A percentile compares a stretch with the other conserved stretches of the same genome.
phyloP scores from a whole-genome alignment of 495 filamentous ascomycete genomes.

The Podospora pseudoanserina region DNA sequence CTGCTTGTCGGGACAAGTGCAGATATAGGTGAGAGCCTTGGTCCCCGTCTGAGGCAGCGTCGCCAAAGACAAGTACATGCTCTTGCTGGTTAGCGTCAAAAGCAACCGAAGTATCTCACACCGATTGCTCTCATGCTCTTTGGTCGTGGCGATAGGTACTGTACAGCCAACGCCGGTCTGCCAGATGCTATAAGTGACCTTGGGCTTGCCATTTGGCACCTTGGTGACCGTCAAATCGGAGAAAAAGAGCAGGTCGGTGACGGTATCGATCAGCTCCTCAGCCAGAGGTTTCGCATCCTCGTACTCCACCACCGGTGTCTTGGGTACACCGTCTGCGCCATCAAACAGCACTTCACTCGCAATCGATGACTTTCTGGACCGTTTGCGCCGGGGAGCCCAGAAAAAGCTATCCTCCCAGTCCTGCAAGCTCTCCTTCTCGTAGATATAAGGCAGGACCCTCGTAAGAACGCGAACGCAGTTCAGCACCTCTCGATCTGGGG shows the following conservation, averaged over 20 bases:
- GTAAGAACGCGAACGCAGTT: slow-evolving; percentile 94
- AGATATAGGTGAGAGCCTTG: slow-evolving; percentile 83
- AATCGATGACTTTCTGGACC: slow-evolving; percentile 47
- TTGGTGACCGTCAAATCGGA: slow-evolving; percentile 79
- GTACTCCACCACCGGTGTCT: slow-evolving; percentile 56
- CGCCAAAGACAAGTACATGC: slow-evolving; percentile 87
- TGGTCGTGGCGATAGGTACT: slow-evolving; percentile 78
- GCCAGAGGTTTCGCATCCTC: slow-evolving; percentile 85
- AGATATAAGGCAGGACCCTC: slow-evolving; percentile 85
- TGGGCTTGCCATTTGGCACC: slow-evolving; percentile 61
- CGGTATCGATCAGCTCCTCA: slow-evolving; percentile 88
- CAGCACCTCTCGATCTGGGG: slow-evolving; percentile 83
- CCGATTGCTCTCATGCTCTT: slow-evolving; percentile 86
- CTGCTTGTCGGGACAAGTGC: slow-evolving; percentile 83
- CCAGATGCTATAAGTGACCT: slow-evolving; percentile 94
- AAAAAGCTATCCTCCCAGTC: slow-evolving; percentile 92
- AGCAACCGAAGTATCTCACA: slow-evolving; percentile 85
- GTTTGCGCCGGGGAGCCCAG: slow-evolving; percentile 73
- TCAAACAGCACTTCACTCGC: slow-evolving; percentile 81
- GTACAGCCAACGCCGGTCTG: slow-evolving; percentile 97
- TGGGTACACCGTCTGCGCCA: slow-evolving; percentile 58
- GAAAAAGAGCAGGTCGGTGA: slow-evolving; percentile 89
- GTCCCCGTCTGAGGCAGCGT: slow-evolving; percentile 81
- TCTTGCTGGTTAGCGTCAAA: slow-evolving; percentile 80
- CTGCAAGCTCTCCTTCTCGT: slow-evolving; percentile 83